Base-by-base conservation (phyloP, 2,329 filamentous ascomycete species). In the Mycogone perniciosa region DNA sequence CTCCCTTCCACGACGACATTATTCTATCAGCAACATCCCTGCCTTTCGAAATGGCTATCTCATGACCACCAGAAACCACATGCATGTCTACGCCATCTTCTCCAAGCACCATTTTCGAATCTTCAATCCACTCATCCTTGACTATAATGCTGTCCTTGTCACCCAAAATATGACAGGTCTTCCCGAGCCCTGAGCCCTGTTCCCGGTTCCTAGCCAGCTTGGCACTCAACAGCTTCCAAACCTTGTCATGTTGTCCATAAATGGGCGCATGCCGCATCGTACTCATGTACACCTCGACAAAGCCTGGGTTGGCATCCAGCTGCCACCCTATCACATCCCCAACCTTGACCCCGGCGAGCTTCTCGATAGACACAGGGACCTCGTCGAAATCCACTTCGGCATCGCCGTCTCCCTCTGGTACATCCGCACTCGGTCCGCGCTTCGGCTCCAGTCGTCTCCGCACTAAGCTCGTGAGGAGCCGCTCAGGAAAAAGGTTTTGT, bases 261-360 rank as follows among this genome's bases (percentile, higher is more conserved):
- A 91, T 81, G 0, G 88, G 88, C 2, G 83, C 84, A 60, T 86
- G 69, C 20, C 82, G 76, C 57, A 92, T 84, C 31, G 79, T 82
- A 51, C 81, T 86, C 60, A 89, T 77, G 60, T 90, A 90, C 0
- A 86, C 79, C 2, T 74, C 71, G 5, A 89, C 71, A 60, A 89
- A 91, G 0, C 86, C 88, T 1, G 65, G 61, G 62, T 92, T 86
- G 30, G 77, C 62, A 34, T 74, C 70, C 20, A 89, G 69, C 66
- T 92, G 88, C 85, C 87, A 90, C 42, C 71, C 67, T 44, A 89
- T 81, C 0, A 86, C 79, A 4, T 75, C 73, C 0, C 81, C 77
- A 4, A 88, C 76, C 27, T 41, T 54, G 6, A 84, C 71, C 20
- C 20, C 20, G 0, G 77, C 59, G 0, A 76, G 74, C 47, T 77